Base-by-base conservation (phyloP, 352 stramenopile genomes). In the Globisporangium apiculatum region DNA sequence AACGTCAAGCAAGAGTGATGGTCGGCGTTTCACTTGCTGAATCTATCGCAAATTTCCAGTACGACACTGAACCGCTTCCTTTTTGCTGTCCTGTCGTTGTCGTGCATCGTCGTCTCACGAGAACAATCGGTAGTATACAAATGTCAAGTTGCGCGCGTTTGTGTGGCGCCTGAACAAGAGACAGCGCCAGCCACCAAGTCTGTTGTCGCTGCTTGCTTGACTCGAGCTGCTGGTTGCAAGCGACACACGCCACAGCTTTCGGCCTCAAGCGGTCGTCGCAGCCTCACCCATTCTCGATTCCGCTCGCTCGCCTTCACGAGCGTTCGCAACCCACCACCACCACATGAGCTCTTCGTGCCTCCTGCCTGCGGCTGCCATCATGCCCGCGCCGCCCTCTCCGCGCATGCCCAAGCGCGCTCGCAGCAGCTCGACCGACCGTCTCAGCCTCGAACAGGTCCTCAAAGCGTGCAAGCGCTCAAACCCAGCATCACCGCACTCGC, bases 281-380 rank as follows among this genome's bases (percentile, higher is more conserved):
- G 15, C 45, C 7, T 17, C 45, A 48, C 38, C 40, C 56, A 61
- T 61, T 61, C 18, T 17, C 56, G 48, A 61, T 55, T 48, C n/a
- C 18, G n/a, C 12, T 11, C 15, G 12, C 4, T 12, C 10, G 38
- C 38, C 38, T 43, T 43, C 38, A 43, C 38, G 38, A 12, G 38
- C 38, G 38, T 11, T 43, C 38, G 38, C 38, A 43, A 11, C 46
- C 42, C 37, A 37, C 35, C 46, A 9, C 40, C 49, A 37, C 43
- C 47, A 1, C 15, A 90, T 91, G 80, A 91, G 78, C 66, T 88
- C 64, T 15, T 84, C 73, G 49, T 85, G 64, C 46, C 55, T 82
- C 36, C 60, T 83, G 17, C 74, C 74, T 8, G 64, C 85, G 17
- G 71, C 73, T 10, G 60, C 72, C 18, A 55, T 74, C 31, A 55